phyloP scores from a whole-genome alignment of 2,329 filamentous ascomycete genomes.

The Microcyclospora tardicrescens region DNA sequence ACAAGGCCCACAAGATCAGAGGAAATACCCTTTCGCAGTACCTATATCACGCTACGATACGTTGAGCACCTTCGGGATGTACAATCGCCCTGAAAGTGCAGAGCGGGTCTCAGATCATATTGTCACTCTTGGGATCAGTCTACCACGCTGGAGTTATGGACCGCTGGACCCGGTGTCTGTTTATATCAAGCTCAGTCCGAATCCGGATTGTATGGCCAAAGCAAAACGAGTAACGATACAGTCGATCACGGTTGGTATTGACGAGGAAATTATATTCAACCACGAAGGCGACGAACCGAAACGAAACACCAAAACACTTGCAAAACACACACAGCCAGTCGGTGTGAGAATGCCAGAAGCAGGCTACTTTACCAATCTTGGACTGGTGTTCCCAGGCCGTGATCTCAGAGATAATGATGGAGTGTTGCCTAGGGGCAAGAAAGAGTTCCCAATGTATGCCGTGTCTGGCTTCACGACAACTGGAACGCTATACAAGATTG shows the following conservation, averaged over 20 bases:
- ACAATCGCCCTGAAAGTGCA: slow-evolving; percentile 85
- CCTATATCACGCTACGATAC: slow-evolving; percentile 91
- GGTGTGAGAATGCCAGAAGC: slow-evolving; percentile 77
- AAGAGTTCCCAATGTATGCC: slow-evolving; percentile 78
- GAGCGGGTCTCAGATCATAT: slow-evolving; percentile 79
- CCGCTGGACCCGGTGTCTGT: slow-evolving; percentile 90
- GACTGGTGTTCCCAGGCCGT: slow-evolving; percentile 78
- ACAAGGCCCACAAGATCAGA: slow-evolving; percentile 74
- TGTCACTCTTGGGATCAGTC: slow-evolving; percentile 78
- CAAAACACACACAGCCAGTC: slow-evolving; percentile 69
- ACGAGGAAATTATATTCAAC: slow-evolving; percentile 98
- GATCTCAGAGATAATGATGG: slow-evolving; percentile 80
- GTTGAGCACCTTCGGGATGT: slow-evolving; percentile 97
- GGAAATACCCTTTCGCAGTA: slow-evolving; percentile 82
- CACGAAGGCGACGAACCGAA: slow-evolving; percentile 92
- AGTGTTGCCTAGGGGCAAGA: slow-evolving; percentile 69
- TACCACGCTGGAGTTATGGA: slow-evolving; percentile 93
- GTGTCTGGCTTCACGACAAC: slow-evolving; percentile 87
- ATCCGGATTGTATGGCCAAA: slow-evolving; percentile 81
- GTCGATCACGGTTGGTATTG: slow-evolving; percentile 84
- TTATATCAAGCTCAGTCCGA: slow-evolving; percentile 87
- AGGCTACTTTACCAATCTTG: slow-evolving; percentile 86
- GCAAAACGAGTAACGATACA: slow-evolving; percentile 85
- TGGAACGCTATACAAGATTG: slow-evolving; percentile 91
- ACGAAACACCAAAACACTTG: slow-evolving; percentile 75